These are phyloP conservation scores for Selenicereus undatus DNA, from an alignment of 148 eudicot species.

Conservation along the genomic window DNA sequence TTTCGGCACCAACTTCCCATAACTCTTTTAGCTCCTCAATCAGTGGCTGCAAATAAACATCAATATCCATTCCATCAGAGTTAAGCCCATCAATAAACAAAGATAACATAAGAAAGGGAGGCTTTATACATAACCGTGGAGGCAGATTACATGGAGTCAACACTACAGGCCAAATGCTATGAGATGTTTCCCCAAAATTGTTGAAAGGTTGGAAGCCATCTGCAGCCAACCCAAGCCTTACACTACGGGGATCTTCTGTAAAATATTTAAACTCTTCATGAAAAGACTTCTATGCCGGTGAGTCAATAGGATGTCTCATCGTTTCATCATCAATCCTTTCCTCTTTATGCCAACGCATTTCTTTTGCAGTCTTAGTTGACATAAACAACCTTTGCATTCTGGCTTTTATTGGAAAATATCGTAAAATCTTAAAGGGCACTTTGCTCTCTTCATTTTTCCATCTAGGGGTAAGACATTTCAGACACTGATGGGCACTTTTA, in stretches of 20 bases:
- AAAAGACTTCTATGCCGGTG: background rate
- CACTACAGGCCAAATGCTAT: conserved; percentile 9
- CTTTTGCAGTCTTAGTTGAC: background rate
- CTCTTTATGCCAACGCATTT: conserved; percentile 5
- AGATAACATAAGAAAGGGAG: background rate
- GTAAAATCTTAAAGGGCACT: background rate
- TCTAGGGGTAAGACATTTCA: background rate
- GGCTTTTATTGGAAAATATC: background rate
- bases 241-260: background rate
- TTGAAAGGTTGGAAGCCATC: conserved; percentile 4
- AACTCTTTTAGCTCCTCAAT: background rate
- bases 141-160: conserved; percentile 4
- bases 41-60: background rate
- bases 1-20: background rate
- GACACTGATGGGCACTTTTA: background rate
- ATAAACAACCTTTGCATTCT: conserved; percentile 8
- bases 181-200: background rate
- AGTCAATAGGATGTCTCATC: background rate
- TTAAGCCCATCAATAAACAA: background rate
- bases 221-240: conserved; percentile 9
- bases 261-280: background rate
- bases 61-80: background rate
- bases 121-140: conserved; percentile 3
- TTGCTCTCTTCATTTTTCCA: background rate
- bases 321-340: background rate